Conservation (phyloP, 192 early-diverging fungal genomes). For the Blastocladiella britannica region DNA sequence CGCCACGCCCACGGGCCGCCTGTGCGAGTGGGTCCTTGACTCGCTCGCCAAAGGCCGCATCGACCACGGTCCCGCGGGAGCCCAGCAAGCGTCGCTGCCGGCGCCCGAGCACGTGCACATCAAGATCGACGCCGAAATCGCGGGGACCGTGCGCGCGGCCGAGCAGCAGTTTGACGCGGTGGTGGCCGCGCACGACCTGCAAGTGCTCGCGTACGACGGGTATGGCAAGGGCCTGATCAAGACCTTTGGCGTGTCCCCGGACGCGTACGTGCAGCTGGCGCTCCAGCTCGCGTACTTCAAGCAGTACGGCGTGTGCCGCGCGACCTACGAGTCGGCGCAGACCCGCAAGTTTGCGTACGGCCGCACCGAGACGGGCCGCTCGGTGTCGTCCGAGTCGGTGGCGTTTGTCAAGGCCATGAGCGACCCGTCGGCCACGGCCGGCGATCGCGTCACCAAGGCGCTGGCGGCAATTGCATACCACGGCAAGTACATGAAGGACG, state of each 20-base stretch:
- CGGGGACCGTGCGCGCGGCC: conserved; percentile 39
- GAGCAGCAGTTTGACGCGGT: conserved; percentile 58
- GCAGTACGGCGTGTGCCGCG: conserved; percentile 47
- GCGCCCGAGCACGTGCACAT: conserved; percentile 51
- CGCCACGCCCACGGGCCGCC: conserved; percentile 68
- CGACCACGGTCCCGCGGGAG: conserved; percentile 38
- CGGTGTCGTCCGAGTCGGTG: conserved; percentile 49
- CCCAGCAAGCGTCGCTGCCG: conserved; percentile 36
- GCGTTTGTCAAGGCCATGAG: conserved; percentile 78
- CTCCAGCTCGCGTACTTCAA: conserved; percentile 93
- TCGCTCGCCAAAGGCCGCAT: conserved; percentile 43
- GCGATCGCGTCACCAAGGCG: conserved; percentile 44
- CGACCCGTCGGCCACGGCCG: conserved; percentile 19
- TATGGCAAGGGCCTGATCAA: conserved; percentile 95
- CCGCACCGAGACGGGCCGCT: conserved; percentile 82
- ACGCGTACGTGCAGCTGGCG: conserved; percentile 71
- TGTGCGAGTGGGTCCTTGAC: conserved; percentile 62
- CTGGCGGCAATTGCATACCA: conserved; percentile 58
- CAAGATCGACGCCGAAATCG: conserved; percentile 35
- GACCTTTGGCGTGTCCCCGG: conserved; percentile 48
- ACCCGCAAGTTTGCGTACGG: conserved; percentile 81
- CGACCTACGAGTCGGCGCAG: conserved; percentile 88
- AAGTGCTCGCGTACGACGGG: conserved; percentile 58
- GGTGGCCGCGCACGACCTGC: conserved; percentile 58
- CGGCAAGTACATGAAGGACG: conserved; percentile 53